phyloP scores from a whole-genome alignment of 2,329 filamentous ascomycete genomes.

The Fusarium lyarnte region DNA sequence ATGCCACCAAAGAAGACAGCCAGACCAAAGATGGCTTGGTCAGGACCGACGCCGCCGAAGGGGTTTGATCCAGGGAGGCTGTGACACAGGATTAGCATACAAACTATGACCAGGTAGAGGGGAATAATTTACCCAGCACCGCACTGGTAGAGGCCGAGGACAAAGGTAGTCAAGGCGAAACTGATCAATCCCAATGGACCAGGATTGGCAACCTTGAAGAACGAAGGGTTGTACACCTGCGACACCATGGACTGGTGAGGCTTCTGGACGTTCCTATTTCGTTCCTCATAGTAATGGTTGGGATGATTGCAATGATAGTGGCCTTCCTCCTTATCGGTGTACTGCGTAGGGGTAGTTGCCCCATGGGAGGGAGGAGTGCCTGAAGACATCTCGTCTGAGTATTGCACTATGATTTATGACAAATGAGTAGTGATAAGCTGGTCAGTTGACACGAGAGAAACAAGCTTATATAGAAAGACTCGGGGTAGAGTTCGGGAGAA shows the following conservation, averaged over 20 bases:
- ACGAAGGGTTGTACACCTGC: conserved; percentile 47
- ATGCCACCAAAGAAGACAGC: conserved; percentile 68
- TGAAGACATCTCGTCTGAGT: conserved; percentile 32
- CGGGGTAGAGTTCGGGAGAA: conserved; percentile 1
- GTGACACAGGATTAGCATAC: not conserved
- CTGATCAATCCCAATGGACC: conserved; percentile 68
- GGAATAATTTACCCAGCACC: conserved; percentile 59
- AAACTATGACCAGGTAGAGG: not conserved
- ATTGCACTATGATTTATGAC: not conserved
- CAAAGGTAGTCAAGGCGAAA: conserved; percentile 73
- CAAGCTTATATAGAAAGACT: not conserved
- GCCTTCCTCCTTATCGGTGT: conserved; percentile 34
- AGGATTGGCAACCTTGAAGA: conserved; percentile 65
- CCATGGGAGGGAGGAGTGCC: conserved; percentile 34
- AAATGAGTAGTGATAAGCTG: not conserved
- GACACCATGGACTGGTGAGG: conserved; percentile 50
- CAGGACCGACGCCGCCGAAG: conserved; percentile 47
- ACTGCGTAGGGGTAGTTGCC: conserved; percentile 40
- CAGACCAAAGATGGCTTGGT: conserved; percentile 50
- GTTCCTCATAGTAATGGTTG: conserved; percentile 24
- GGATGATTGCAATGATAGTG: conserved; percentile 28
- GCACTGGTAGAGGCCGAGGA: conserved; percentile 60
- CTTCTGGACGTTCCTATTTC: conserved; percentile 15
- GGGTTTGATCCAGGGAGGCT: conserved; percentile 50
- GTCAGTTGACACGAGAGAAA: not conserved